Percentiles rank a stretch among this genome's conserved stretches.
Conservation (phyloP, 208 protist genomes). For the Sergeia podlipaevii region DNA sequence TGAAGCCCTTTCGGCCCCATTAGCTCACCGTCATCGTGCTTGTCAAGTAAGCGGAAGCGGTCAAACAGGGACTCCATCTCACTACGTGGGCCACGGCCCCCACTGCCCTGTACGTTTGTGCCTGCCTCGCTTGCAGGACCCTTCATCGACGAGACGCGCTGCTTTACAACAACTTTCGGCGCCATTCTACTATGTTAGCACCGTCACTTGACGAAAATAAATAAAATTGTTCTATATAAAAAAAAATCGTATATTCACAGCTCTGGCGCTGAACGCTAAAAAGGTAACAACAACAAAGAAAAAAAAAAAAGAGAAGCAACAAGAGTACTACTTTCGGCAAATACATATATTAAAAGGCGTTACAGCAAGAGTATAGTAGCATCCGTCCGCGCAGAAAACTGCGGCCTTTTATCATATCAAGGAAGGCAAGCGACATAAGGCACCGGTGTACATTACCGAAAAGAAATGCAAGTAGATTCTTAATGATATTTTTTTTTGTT, state of each 20-base stretch:
- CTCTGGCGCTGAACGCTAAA: neutral
- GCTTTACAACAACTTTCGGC: constrained; percentile 1
- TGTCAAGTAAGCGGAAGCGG: constrained; percentile 30
- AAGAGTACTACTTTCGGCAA: neutral
- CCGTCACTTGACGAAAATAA: constrained; percentile 2
- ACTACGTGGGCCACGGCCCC: constrained; percentile 11
- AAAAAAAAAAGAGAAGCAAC: constrained; percentile 20
- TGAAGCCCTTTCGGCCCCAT: constrained; percentile 53
- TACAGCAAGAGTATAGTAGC: no score
- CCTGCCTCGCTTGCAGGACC: neutral
- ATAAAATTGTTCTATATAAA: neutral
- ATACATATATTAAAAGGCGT: neutral
- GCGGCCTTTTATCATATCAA: no score
- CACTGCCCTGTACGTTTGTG: neutral
- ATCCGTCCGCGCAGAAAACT: no score
- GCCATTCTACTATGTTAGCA: neutral
- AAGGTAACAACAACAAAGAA: constrained; percentile 9
- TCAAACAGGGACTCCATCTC: constrained; percentile 73
- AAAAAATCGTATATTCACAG: constrained; percentile 4
- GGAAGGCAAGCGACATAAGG: no score
- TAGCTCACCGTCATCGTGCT: constrained; percentile 29
- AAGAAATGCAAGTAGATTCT: no score
- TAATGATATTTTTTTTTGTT: no score
- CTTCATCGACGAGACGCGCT: constrained; percentile 1
- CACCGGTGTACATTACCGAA: no score